A percentile compares a stretch with the other conserved stretches of the same genome.
Evolutionary conservation across 1,139 yeast species (phyloP).

Genomic region (Magnusiomyces tetraspermus): DNA sequence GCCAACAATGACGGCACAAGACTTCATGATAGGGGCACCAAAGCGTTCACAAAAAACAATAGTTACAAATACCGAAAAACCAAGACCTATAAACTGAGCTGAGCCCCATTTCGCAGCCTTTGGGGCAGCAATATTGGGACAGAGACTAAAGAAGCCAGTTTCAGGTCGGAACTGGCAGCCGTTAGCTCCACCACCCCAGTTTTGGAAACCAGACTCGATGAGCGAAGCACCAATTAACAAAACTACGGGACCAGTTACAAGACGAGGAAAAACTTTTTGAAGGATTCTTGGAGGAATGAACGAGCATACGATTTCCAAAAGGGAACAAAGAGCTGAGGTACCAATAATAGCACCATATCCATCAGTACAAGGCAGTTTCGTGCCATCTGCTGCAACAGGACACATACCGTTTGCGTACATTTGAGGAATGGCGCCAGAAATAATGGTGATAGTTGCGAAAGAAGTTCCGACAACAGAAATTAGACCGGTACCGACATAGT

Average conservation of each 20-base stretch:
- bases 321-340: constrained; percentile 66
- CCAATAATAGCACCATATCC: constrained; percentile 85
- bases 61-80: constrained; percentile 66
- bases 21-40: constrained; percentile 92
- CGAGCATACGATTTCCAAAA: constrained; percentile 60
- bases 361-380: constrained; percentile 69
- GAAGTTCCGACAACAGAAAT: constrained; percentile 85
- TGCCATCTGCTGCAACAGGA: constrained; percentile 49
- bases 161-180: constrained; percentile 28
- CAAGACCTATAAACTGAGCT: constrained; percentile 76
- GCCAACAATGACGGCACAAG: constrained; percentile 83
- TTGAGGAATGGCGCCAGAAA: constrained; percentile 61
- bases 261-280: constrained; percentile 71
- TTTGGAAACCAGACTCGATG: constrained; percentile 60
- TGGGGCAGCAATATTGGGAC: constrained; percentile 42
- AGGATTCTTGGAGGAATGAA: constrained; percentile 65
- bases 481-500: constrained; percentile 77
- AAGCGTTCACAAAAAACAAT: constrained; percentile 70
- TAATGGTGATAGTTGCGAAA: constrained; percentile 78
- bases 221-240: constrained; percentile 66
- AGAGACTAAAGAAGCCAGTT: constrained; percentile 43
- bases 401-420: constrained; percentile 72
- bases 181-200: constrained; percentile 85
- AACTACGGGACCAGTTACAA: constrained; percentile 90
- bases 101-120: constrained; percentile 67